A percentile compares a stretch with the other conserved stretches of the same genome.
These are phyloP conservation scores for Halenospora varia DNA, from an alignment of 495 filamentous ascomycete genomes.

Conservation along the genomic window DNA sequence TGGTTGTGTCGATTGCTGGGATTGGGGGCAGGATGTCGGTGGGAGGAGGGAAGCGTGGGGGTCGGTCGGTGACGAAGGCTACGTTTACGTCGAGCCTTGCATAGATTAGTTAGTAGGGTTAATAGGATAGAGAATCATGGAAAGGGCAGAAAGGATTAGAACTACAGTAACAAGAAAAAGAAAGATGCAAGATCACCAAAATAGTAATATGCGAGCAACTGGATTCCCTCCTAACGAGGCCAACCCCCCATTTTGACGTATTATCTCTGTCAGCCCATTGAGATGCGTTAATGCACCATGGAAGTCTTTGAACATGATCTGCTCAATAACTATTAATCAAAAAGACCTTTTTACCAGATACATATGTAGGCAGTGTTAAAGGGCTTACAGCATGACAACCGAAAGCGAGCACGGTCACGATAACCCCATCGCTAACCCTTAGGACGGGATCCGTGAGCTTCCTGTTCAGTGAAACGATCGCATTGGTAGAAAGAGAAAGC, in stretches of 20 bases:
- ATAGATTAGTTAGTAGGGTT: neutral
- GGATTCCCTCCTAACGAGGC: neutral
- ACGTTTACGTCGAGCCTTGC: slow-evolving; percentile 6
- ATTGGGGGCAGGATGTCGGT: neutral
- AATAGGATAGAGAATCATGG: no score
- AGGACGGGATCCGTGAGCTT: slow-evolving; percentile 4
- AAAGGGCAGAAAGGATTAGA: no score
- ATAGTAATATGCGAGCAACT: slow-evolving; percentile 6
- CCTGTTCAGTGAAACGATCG: slow-evolving; percentile 8
- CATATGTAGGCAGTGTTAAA: neutral
- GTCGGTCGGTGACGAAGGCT: neutral
- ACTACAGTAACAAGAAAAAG: no score
- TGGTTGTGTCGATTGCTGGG: no score
- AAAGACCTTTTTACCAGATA: neutral
- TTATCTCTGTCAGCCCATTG: slow-evolving; percentile 7
- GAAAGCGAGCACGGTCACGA: slow-evolving; percentile 7
- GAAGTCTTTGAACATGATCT: slow-evolving; percentile 12
- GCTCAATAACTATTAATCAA: neutral
- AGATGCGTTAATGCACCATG: slow-evolving; percentile 4
- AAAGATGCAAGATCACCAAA: slow-evolving; percentile 1
- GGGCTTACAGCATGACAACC: slow-evolving; percentile 4
- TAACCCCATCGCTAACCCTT: slow-evolving; percentile 6
- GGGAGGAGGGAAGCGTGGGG: slow-evolving; percentile 11
- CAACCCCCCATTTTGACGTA: slow-evolving; percentile 9
- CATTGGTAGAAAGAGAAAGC: slow-evolving; percentile 5